phyloP scores from a whole-genome alignment of 352 stramenopile species.

The Phytophthora hybrid region DNA sequence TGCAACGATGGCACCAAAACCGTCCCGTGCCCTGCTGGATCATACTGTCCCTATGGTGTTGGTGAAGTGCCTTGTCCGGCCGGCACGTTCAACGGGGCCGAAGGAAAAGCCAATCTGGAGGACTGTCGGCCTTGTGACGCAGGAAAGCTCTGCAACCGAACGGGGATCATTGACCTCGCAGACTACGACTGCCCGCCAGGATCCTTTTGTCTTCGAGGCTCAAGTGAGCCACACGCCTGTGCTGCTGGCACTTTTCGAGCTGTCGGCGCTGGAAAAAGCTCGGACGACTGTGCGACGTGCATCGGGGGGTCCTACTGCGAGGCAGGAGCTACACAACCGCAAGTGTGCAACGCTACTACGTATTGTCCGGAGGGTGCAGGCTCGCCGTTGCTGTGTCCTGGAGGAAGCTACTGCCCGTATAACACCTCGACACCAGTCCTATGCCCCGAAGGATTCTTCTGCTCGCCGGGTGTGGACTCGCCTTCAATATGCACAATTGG shows the following conservation, averaged over 20 bases:
- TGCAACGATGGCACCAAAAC: constrained; percentile 80
- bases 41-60: constrained; percentile 59
- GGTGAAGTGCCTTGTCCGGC: constrained; percentile 59
- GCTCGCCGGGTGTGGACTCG: constrained; percentile 43
- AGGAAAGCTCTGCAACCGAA: constrained; percentile 81
- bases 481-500: constrained; percentile 58
- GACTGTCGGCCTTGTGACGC: constrained; percentile 68
- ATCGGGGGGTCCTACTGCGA: constrained; percentile 68
- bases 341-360: constrained; percentile 55
- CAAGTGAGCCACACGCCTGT: constrained; percentile 47
- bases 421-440: constrained; percentile 63
- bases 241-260: constrained; percentile 55
- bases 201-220: constrained; percentile 71
- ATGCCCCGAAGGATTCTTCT: constrained; percentile 86
- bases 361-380: constrained; percentile 75
- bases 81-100: constrained; percentile 65
- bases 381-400: constrained; percentile 59
- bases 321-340: constrained; percentile 51
- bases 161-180: constrained; percentile 60
- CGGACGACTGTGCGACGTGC: constrained; percentile 61
- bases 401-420: constrained; percentile 77
- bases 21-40: constrained; percentile 67
- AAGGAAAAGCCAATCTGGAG: constrained; percentile 53
- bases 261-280: constrained; percentile 42
- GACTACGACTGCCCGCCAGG: constrained; percentile 78